A percentile compares a stretch with the other conserved stretches of the same genome.
Evolutionary conservation across 2,329 filamentous ascomycete species (phyloP).

Genomic region (Claviceps arundinis): DNA sequence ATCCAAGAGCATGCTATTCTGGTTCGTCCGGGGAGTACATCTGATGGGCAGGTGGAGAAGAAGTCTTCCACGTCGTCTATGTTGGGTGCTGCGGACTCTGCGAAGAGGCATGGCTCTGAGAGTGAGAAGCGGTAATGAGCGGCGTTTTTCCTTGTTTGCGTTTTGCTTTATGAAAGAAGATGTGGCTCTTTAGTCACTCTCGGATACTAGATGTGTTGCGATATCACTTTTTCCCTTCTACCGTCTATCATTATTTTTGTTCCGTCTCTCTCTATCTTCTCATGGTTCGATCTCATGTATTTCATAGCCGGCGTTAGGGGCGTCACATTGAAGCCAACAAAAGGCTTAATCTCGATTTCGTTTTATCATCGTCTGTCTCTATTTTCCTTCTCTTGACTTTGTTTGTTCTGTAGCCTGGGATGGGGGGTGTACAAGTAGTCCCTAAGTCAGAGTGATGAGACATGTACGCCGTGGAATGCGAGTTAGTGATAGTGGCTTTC

Average conservation of each 20-base stretch:
- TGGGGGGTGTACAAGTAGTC: too few relatives aligned
- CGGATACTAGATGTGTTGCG: too few relatives aligned
- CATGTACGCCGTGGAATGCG: too few relatives aligned
- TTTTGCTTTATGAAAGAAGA: too few relatives aligned
- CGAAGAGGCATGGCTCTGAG: background rate
- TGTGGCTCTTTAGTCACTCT: too few relatives aligned
- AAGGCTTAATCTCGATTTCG: background rate
- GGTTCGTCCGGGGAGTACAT: slow-evolving; percentile 15
- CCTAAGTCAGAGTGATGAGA: too few relatives aligned
- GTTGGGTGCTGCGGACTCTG: slow-evolving; percentile 4
- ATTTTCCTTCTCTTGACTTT: background rate
- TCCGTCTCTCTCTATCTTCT: background rate
- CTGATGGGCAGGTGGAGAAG: slow-evolving; percentile 8
- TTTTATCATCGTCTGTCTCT: background rate
- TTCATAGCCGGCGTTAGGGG: slow-evolving; percentile 8
- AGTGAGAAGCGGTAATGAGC: slow-evolving; percentile 5
- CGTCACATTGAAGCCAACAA: too few relatives aligned
- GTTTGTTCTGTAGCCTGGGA: too few relatives aligned
- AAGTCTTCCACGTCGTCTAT: slow-evolving; percentile 7
- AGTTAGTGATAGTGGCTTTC: too few relatives aligned
- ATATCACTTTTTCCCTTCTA: too few relatives aligned
- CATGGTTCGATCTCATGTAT: background rate
- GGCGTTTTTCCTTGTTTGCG: background rate
- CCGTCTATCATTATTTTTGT: background rate
- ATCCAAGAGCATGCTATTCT: slow-evolving; percentile 49